These are phyloP conservation scores for Oryza brachyantha DNA, from an alignment of 176 grass and related monocot species.

Conservation along the genomic window DNA sequence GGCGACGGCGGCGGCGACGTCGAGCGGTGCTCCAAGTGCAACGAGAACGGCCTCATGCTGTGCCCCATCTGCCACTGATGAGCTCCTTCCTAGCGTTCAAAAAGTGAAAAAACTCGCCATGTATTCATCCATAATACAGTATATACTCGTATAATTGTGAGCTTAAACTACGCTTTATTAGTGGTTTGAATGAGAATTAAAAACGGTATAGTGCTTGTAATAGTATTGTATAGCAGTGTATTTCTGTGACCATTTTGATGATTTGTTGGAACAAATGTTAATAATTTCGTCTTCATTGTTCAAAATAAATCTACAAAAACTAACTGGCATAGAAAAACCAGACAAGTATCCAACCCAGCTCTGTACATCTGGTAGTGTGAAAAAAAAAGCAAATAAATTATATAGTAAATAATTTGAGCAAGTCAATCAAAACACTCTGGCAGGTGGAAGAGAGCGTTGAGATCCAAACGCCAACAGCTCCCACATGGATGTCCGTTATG, in stretches of 20 bases:
- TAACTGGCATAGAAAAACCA: neutral
- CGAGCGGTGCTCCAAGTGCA: slow-evolving; percentile 71
- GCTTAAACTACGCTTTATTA: neutral
- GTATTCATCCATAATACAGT: neutral
- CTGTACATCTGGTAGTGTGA: neutral
- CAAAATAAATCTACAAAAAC: neutral
- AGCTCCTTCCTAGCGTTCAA: neutral
- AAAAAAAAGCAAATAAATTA: neutral
- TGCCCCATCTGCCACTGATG: slow-evolving; percentile 87
- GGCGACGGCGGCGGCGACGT: slow-evolving; percentile 25
- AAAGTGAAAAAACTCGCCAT: no score
- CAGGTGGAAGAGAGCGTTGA: neutral
- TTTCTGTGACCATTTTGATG: neutral
- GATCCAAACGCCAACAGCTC: slow-evolving; percentile 15
- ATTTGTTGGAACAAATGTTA: neutral
- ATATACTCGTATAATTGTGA: neutral
- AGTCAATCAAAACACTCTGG: neutral
- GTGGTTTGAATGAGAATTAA: neutral
- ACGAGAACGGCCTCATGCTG: slow-evolving; percentile 84
- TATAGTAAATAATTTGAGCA: neutral
- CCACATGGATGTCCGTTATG: slow-evolving; percentile 11
- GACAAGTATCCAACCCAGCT: neutral
- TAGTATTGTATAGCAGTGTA: neutral
- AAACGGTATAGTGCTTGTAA: neutral
- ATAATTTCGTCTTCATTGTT: neutral